Conservation (phyloP, 2,329 filamentous ascomycete genomes). For the Onygenales sp. region DNA sequence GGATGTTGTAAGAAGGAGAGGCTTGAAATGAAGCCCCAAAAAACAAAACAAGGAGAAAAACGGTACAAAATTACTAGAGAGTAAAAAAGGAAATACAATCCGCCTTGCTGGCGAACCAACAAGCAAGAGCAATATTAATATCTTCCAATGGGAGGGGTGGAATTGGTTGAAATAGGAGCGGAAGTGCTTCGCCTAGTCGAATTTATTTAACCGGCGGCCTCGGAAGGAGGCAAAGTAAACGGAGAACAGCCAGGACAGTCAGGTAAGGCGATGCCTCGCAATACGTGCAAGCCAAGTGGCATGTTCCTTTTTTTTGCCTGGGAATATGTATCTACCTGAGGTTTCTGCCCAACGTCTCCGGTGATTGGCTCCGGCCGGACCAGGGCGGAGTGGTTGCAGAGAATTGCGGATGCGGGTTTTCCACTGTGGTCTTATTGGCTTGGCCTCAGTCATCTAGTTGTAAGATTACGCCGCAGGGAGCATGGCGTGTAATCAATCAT, state of each 20-base stretch:
- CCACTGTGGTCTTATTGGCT: neutral
- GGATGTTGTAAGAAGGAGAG: constrained; percentile 20
- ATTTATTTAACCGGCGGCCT: neutral
- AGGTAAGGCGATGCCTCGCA: constrained; percentile 2
- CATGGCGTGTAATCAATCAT: neutral
- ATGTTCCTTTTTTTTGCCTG: neutral
- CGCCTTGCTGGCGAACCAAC: neutral
- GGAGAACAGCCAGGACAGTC: neutral
- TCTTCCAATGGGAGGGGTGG: neutral
- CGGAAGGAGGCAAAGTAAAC: neutral
- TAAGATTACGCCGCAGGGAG: neutral
- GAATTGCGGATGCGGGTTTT: constrained; percentile 1
- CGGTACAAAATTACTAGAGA: neutral
- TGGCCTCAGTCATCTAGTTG: neutral
- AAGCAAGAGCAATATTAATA: neutral
- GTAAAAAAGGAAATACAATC: neutral
- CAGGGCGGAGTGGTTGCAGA: constrained; percentile 7
- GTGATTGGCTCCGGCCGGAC: constrained; percentile 8
- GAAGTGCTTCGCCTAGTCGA: neutral
- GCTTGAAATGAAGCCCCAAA: constrained; percentile 12
- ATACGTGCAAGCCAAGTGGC: constrained; percentile 1
- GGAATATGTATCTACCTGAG: neutral
- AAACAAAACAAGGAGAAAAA: neutral
- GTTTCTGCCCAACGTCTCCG: constrained; percentile 8
- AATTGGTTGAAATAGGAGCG: neutral